These are phyloP conservation scores for Sherardia arvensis DNA, from an alignment of 257 asterid species.

Conservation along the genomic window DNA sequence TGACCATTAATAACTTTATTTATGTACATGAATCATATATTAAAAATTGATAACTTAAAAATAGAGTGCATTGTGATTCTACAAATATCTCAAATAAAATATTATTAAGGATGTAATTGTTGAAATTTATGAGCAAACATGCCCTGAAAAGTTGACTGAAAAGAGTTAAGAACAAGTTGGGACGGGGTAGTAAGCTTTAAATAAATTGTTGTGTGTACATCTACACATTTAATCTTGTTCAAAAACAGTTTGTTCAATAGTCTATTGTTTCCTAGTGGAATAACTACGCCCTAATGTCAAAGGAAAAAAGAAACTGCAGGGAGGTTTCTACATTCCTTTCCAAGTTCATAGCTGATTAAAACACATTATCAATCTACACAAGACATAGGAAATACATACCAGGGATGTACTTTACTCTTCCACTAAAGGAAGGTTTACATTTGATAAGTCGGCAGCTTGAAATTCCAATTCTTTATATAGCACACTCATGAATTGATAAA, in stretches of 20 bases:
- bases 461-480: constrained; percentile 48
- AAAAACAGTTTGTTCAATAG: neutral
- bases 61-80: too few relatives aligned
- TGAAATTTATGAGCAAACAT: too few relatives aligned
- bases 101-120: too few relatives aligned
- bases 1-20: too few relatives aligned
- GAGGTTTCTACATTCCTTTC: neutral
- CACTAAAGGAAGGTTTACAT: constrained; percentile 14
- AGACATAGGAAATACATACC: neutral
- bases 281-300: neutral
- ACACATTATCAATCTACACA: neutral
- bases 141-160: too few relatives aligned
- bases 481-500: constrained; percentile 39
- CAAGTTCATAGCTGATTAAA: neutral
- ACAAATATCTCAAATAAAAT: too few relatives aligned
- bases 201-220: neutral
- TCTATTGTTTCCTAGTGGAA: neutral
- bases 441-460: constrained; percentile 17
- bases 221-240: neutral
- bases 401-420: constrained; percentile 6
- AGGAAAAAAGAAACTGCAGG: neutral
- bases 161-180: too few relatives aligned
- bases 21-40: too few relatives aligned
- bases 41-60: too few relatives aligned
- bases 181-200: neutral